Evolutionary conservation across 2,329 filamentous ascomycete genomes (phyloP).

Genomic region (Pseudopithomyces chartarum): DNA sequence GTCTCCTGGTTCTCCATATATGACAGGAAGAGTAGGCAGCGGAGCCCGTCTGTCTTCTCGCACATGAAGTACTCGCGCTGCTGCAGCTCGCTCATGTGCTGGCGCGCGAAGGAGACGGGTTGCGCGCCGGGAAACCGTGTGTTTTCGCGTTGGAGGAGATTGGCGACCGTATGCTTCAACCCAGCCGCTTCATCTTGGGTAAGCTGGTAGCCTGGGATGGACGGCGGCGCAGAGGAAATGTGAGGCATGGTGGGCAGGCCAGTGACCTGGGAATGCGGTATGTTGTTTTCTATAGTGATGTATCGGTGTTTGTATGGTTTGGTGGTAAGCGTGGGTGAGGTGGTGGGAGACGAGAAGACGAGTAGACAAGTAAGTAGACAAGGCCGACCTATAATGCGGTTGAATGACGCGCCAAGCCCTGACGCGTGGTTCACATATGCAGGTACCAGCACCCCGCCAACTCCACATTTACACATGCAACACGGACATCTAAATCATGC

Average conservation of each 20-base stretch:
- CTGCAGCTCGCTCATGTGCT: slow-evolving; percentile 82
- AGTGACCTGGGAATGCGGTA: not conserved
- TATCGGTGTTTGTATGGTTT: not conserved
- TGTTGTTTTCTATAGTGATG: not conserved
- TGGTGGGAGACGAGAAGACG: not conserved
- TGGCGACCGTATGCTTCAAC: slow-evolving; percentile 75
- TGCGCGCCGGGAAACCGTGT: slow-evolving; percentile 84
- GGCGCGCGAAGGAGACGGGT: slow-evolving; percentile 85
- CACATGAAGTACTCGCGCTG: slow-evolving; percentile 92
- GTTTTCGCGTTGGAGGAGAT: slow-evolving; percentile 72
- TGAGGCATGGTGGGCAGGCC: slow-evolving; percentile 1
- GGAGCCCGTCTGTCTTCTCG: slow-evolving; percentile 96
- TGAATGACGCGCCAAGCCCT: slow-evolving; percentile 5
- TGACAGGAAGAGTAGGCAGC: slow-evolving; percentile 92
- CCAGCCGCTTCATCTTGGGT: slow-evolving; percentile 32
- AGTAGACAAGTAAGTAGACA: not conserved
- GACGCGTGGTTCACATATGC: not conserved
- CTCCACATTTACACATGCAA: not conserved
- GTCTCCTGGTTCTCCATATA: slow-evolving; percentile 64
- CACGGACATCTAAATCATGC: too few relatives aligned
- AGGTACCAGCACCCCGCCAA: not conserved
- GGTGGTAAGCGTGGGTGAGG: not conserved
- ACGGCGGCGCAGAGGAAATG: slow-evolving; percentile 30
- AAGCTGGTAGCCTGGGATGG: slow-evolving; percentile 41
- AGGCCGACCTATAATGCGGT: not conserved